A percentile compares a stretch with the other conserved stretches of the same genome.
These are phyloP conservation scores for Pythium brachiatum DNA, from an alignment of 352 stramenopile genomes.

Conservation along the genomic window DNA sequence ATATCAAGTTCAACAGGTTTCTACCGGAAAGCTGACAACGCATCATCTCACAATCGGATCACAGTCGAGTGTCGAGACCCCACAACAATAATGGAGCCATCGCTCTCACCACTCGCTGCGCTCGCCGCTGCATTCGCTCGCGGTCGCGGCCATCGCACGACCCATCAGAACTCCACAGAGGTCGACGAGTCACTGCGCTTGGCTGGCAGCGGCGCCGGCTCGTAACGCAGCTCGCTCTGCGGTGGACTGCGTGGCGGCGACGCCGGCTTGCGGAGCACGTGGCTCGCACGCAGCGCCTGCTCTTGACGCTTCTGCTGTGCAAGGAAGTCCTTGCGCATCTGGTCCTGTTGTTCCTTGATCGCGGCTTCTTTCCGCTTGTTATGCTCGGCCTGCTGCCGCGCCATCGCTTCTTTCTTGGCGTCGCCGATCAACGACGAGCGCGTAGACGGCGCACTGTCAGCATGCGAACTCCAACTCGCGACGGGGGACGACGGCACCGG, in stretches of 20 bases:
- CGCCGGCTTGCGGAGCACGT: slow-evolving; percentile 32
- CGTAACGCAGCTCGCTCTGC: neutral
- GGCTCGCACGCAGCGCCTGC: slow-evolving; percentile 24
- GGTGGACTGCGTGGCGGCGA: slow-evolving; percentile 3
- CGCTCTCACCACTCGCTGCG: neutral
- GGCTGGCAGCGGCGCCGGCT: neutral
- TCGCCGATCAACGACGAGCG: slow-evolving; percentile 64
- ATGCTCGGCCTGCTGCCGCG: slow-evolving; percentile 61
- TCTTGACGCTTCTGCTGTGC: slow-evolving; percentile 24
- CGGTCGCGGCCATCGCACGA: slow-evolving; percentile 7
- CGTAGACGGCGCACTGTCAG: slow-evolving; percentile 10
- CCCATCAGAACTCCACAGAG: slow-evolving; percentile 26
- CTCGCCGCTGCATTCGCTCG: neutral
- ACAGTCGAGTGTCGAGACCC: slow-evolving; percentile 16
- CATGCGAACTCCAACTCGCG: slow-evolving; percentile 20
- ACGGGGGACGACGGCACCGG: slow-evolving; percentile 8
- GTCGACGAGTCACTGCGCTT: neutral
- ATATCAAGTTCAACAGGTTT: slow-evolving; percentile 22
- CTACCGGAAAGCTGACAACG: slow-evolving; percentile 17
- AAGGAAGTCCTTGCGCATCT: slow-evolving; percentile 22
- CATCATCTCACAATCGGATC: slow-evolving; percentile 10
- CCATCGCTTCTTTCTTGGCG: slow-evolving; percentile 66
- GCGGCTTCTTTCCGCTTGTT: slow-evolving; percentile 57
- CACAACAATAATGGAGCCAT: neutral
- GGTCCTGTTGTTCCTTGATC: slow-evolving; percentile 51